Base-by-base conservation (phyloP, 768 basidiomycete genomes). In the Baorangia bicolor region DNA sequence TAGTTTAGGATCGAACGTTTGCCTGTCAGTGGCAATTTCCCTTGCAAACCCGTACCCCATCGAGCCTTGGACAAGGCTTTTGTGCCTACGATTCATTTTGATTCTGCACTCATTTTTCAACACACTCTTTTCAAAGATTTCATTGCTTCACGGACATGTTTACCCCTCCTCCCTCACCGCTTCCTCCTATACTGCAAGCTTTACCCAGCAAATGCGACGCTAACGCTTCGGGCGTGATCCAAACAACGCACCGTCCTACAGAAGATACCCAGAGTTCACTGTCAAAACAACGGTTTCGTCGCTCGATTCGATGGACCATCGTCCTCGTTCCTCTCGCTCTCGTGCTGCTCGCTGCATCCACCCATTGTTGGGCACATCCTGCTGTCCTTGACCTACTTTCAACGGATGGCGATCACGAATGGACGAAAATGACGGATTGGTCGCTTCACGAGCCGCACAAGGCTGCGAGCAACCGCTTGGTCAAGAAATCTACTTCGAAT, bases 321-420 rank as follows among this genome's bases (percentile, higher is more conserved):
- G 51, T 88, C 39, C 58, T 85, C 33, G 74, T 87, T 3, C 88
- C 88, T 3, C 59, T 85, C 11, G 60, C 75, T 7, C 76, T 90
- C 47, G 64, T 86, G 37, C 51, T 84, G 40, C 75, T 88, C 56
- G 81, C 83, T 12, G 64, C 74, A 3, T 80, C 77, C 13, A 79
- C 81, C 16, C 81, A 74, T n/a, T 84, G 77, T 67, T 40, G 78
- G 55, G 67, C 77, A 11, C 84, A 80, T 61, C 80, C 79, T 31
- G 73, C 70, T 40, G 70, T 74, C 30, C 73, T 82, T 58, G 79
- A 81, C 64, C 62, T 75, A 31, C 64, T 78, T 57, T 69, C 70
- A 38, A 57, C 59, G 51, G 43, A 59, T 54, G 51, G 65, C 42
- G 37, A 63, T 31, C 60, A 64, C n/a, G 65, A 70, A 51, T 73